Evolutionary conservation across 495 filamentous ascomycete genomes (phyloP), one percentile per base, ranked within the genome.

Genomic region (Neurospora sp.): DNA sequence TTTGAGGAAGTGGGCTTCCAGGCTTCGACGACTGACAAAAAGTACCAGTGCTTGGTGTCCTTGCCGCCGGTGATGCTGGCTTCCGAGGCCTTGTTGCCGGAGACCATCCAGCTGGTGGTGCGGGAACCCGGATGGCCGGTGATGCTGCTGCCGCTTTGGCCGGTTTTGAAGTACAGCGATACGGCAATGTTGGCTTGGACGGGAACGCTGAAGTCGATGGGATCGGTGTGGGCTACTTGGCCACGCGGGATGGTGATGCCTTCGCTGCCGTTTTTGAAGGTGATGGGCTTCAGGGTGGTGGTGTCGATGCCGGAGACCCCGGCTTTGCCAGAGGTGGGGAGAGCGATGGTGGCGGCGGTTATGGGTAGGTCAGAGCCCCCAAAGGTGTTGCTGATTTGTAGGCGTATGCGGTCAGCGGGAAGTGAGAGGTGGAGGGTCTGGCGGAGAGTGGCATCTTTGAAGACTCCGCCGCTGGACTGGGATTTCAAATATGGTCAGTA

Each of bases 361-460:
- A 94, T 88, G 41, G 87, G 85, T 3, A 93, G 80, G 77, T 89
- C 84, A 69, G 83, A 88, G 10, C 81, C 77, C 11, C 91, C 91
- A 70, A 93, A 92, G 3, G 87, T 86, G 80, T 93, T 93, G 70
- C 88, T 90, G 59, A 93, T 83, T 68, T 88, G 87, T 39, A 93
- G 77, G 20, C 91, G 88, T 70, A 92, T 82, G 27, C 85, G 84
- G 31, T 85, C 77, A 8, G 85, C 82, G 5, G 83, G 85, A 27
- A 91, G 82, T 3, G 88, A 87, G 40, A 90, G 76, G 69, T 89
- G 87, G 3, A 92, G 76, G 0, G 90, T 93, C 78, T 92, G 90
- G 11, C 91, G 88, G 70, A 92, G 82, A 2, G 91, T 92, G 20
- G 88, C 85, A 71, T 91, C 88, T 40, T 79, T 78, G 73, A 83